Base-by-base conservation (phyloP, 768 basidiomycete species). In the Leccinum subtestaceum region DNA sequence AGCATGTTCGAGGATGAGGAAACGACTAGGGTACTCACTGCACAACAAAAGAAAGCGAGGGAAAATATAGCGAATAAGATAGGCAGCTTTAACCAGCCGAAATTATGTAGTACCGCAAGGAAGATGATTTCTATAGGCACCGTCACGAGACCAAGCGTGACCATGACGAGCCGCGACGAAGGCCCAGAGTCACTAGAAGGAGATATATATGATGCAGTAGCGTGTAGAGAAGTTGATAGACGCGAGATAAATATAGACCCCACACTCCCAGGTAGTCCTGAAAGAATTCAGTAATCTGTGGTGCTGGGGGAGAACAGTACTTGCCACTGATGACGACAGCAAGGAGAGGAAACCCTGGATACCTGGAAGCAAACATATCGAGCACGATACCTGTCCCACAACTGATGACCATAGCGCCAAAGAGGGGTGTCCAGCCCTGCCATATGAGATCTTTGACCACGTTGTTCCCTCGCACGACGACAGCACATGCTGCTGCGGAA, bases 191-290 rank as follows among this genome's bases (percentile, higher is more conserved):
- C 55, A 19, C 40, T 57, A 12, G 53, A 15, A 27, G 48, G 55
- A 17, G 63, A 32, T 31, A 62, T 34, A 27, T 43, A 53, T 34
- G 63, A 61, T 19, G 57, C 60, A 9, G 66, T 59, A 4, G 82
- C 79, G 61, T 99, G 97, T 21, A 98, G 78, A 0, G 88, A 80
- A 0, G 97, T 98, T 1, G 95, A 96, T 5, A 97, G 78, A 8
- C 97, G 84, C 2, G 95, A 97, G 38, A 95, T 87, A 62, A 92
- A 87, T 65, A 98, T 93, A 13, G 93, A 87, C 3, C 95, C 95
- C 3, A 95, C 88, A 45, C 88, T 87, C 11, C 95, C 96, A 0
- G 94, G 91, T 13, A 99, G 75, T 52, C 92, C 91, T 88, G 63
- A 2, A 27, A 38, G 45, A 36, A 17, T 29, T 58, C 29, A 52